Evolutionary conservation across 768 basidiomycete genomes (phyloP), one percentile per base, ranked within the genome.

Genomic region (Lentinula sp.): DNA sequence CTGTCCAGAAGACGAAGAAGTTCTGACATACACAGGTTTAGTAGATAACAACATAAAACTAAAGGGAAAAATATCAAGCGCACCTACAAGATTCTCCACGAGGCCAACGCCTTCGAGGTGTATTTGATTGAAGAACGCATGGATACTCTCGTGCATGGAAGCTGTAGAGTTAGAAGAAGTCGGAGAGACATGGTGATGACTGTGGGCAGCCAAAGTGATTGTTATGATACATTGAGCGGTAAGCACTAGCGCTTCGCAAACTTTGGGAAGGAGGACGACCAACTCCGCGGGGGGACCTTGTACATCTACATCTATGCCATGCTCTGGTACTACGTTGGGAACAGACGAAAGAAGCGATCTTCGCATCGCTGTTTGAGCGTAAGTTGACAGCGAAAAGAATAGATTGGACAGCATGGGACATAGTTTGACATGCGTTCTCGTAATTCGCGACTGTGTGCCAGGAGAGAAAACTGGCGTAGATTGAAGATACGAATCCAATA

Each of bases 401-500:
- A 78, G 71, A 37, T 74, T 76, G n/a, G 84, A 77, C 33, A 93
- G 73, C 76, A 91, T 85, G 8, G 79, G 81, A 57, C 77, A 77
- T 65, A 84, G 74, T 57, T 76, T 75, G 33, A 68, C 68, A 58
- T 84, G 79, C 18, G 76, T 71, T 51, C 72, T 73, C 20, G 70
- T 70, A 42, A 72, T 69, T 33, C 69, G 65, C 16, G 69, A 66
- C 42, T 70, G 66, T 23, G 75, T 60, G 15, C 64, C 64, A 55
- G 59, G 41, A 42, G 54, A 62, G 58, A 68, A 66, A 58, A 73
- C 66, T 64, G 76, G 76, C 32, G 75, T 73, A 12, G 84, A 80
- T 64, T 91, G 88, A 58, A 94, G 76, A 68, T 91, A 88, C 1
- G 92, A 90, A 69, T 96, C 95, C 12, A 95, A 76, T 15, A 96